phyloP scores from a whole-genome alignment of 2,329 filamentous ascomycete genomes.

The Cordyceps fumosorosea region DNA sequence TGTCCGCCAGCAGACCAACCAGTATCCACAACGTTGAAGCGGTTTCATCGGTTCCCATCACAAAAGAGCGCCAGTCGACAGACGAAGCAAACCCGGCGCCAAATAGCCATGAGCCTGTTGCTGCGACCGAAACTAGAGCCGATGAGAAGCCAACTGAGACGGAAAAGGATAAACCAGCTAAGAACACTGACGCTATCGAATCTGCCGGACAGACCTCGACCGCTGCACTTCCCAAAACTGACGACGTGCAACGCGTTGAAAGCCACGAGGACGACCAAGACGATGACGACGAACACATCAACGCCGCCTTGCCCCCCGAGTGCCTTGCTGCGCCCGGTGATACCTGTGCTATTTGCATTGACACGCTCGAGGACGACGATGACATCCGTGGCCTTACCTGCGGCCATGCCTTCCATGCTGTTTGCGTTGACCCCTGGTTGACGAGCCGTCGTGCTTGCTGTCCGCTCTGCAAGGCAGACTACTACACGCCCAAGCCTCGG shows the following conservation, averaged over 20 bases:
- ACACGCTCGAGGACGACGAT: conserved; percentile 88
- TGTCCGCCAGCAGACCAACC: conserved; percentile 63
- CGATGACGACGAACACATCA: conserved; percentile 75
- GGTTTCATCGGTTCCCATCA: conserved; percentile 37
- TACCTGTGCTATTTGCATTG: conserved; percentile 93
- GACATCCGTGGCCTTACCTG: conserved; percentile 91
- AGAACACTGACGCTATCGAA: conserved; percentile 10
- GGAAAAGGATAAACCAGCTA: conserved; percentile 15
- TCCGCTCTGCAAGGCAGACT: conserved; percentile 95
- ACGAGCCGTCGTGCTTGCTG: conserved; percentile 92
- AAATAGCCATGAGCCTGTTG: conserved; percentile 16
- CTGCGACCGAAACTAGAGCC: conserved; percentile 16
- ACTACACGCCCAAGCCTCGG: conserved; percentile 89
- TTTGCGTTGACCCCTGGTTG: conserved; percentile 93
- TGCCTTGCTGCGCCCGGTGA: conserved; percentile 77
- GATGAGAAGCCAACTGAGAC: conserved; percentile 15
- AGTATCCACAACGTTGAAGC: conserved; percentile 65
- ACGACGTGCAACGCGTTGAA: conserved; percentile 32
- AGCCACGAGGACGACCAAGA: conserved; percentile 55
- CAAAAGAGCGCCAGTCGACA: conserved; percentile 39
- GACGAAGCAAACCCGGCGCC: conserved; percentile 33
- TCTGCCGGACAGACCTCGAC: conserved; percentile 21
- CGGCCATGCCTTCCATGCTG: conserved; percentile 96
- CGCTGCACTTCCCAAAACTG: conserved; percentile 19
- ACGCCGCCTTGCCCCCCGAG: conserved; percentile 74